Percentiles rank a stretch among this genome's conserved stretches.
phyloP scores from a whole-genome alignment of 495 filamentous ascomycete species.

The Coniosporium apollinis region DNA sequence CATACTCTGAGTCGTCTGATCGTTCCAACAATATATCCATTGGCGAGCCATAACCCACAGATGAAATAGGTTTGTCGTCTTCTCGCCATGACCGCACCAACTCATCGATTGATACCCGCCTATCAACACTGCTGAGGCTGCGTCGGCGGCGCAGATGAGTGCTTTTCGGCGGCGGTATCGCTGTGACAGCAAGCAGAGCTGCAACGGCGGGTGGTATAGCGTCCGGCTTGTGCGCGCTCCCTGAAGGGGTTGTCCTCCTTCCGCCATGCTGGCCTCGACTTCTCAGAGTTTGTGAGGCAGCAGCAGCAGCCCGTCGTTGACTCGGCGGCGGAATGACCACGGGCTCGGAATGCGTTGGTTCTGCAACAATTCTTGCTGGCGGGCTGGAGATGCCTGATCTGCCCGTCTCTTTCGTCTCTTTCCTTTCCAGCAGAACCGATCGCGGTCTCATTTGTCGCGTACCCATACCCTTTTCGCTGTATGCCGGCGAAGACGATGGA shows the following conservation, averaged over 20 bases:
- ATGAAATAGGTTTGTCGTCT: conserved; percentile 12
- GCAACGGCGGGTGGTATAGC: conserved; percentile 27
- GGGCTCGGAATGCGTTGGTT: no score
- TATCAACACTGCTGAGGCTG: conserved; percentile 4
- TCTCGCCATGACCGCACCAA: conserved; percentile 24
- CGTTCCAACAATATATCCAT: conserved; percentile 23
- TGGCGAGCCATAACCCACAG: conserved; percentile 15
- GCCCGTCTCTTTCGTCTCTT: no score
- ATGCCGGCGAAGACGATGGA: conserved; percentile 8
- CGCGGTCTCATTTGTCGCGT: no score
- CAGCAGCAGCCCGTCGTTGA: conserved; percentile 1
- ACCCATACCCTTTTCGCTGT: no score
- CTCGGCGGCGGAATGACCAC: conserved; percentile 16
- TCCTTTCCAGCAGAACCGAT: no score
- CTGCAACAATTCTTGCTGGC: no score
- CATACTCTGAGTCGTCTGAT: conserved; percentile 16
- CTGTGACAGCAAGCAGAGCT: conserved; percentile 26
- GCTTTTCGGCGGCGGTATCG: conserved; percentile 20
- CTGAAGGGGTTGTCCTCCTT: conserved; percentile 2
- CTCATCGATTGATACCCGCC: conserved; percentile 24
- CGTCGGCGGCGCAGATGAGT: conserved; percentile 10
- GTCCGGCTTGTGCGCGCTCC: conserved; percentile 15
- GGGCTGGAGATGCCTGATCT: no score
- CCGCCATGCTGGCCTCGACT: conserved; percentile 13
- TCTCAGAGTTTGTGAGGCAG: conserved; percentile 11